Evolutionary conservation across 768 basidiomycete species (phyloP).

Genomic region (Russula ochroleuca): DNA sequence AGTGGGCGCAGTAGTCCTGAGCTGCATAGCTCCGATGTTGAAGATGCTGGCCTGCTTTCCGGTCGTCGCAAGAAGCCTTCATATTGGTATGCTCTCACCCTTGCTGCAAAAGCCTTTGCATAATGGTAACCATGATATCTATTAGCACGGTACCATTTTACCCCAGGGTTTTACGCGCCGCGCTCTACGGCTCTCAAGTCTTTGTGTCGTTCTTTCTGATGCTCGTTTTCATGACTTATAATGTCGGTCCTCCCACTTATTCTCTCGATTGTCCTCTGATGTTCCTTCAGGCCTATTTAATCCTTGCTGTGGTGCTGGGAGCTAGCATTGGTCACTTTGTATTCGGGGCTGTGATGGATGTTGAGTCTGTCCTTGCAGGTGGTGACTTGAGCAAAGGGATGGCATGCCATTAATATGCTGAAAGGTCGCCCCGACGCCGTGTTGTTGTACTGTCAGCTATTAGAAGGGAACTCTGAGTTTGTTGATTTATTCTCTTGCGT

Average conservation of each 20-base stretch:
- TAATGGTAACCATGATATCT: neutral
- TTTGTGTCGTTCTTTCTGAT: slow-evolving; percentile 87
- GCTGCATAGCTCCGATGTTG: slow-evolving; percentile 36
- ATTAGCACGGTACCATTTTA: slow-evolving; percentile 48
- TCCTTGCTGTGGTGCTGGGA: slow-evolving; percentile 74
- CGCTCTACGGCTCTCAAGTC: slow-evolving; percentile 68
- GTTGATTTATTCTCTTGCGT: neutral
- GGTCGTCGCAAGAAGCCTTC: slow-evolving; percentile 41
- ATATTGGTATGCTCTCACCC: slow-evolving; percentile 41
- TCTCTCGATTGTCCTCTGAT: slow-evolving; percentile 6
- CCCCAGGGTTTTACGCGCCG: slow-evolving; percentile 55
- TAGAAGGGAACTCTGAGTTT: neutral
- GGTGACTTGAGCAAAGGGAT: slow-evolving; percentile 53
- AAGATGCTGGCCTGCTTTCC: slow-evolving; percentile 53
- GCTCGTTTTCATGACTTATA: slow-evolving; percentile 97
- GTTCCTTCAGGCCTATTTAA: slow-evolving; percentile 69
- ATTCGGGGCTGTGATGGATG: slow-evolving; percentile 62
- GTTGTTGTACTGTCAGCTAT: neutral
- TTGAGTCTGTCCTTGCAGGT: slow-evolving; percentile 51
- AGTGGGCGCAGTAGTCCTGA: slow-evolving; percentile 44
- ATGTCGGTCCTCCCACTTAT: slow-evolving; percentile 49
- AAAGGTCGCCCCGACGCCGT: neutral
- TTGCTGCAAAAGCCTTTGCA: neutral
- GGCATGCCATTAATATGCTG: slow-evolving; percentile 64
- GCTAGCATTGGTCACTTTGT: slow-evolving; percentile 81